phyloP scores from a whole-genome alignment of 2,329 filamentous ascomycete genomes.

The Fusarium kyushuense region DNA sequence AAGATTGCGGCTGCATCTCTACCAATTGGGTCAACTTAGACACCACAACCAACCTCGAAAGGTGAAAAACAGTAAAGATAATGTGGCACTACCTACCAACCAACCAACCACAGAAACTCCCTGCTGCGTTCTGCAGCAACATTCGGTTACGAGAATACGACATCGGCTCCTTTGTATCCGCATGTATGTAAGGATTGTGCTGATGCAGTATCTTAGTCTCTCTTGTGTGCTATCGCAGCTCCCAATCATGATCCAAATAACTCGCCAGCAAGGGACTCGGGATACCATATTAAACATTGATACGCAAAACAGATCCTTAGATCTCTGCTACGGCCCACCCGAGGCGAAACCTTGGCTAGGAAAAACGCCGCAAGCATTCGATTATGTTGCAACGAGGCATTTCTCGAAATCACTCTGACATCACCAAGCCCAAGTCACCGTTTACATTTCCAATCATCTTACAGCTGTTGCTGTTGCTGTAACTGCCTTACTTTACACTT shows the following conservation, averaged over 20 bases:
- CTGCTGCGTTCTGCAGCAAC: slow-evolving; percentile 24
- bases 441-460: neutral
- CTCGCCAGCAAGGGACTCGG: slow-evolving; percentile 1
- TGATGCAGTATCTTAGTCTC: neutral
- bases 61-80: slow-evolving; percentile 12
- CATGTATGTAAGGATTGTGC: neutral
- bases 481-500: neutral
- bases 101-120: slow-evolving; percentile 12
- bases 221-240: slow-evolving; percentile 9
- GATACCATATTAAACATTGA: neutral
- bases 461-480: slow-evolving; percentile 8
- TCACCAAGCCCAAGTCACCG: slow-evolving; percentile 14
- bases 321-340: slow-evolving; percentile 18
- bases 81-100: slow-evolving; percentile 37
- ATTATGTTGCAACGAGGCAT: slow-evolving; percentile 33
- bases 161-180: slow-evolving; percentile 31
- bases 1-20: slow-evolving; percentile 35
- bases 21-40: slow-evolving; percentile 27
- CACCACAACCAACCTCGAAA: slow-evolving; percentile 24
- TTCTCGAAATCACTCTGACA: slow-evolving; percentile 34
- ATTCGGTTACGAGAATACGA: slow-evolving; percentile 36
- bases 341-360: slow-evolving; percentile 24
- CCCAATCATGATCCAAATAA: slow-evolving; percentile 23
- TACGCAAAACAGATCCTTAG: neutral
- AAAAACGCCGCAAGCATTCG: slow-evolving; percentile 38